Evolutionary conservation across 164 flowering plant genomes (phyloP).

Genomic region (Nymphaea colorata): DNA sequence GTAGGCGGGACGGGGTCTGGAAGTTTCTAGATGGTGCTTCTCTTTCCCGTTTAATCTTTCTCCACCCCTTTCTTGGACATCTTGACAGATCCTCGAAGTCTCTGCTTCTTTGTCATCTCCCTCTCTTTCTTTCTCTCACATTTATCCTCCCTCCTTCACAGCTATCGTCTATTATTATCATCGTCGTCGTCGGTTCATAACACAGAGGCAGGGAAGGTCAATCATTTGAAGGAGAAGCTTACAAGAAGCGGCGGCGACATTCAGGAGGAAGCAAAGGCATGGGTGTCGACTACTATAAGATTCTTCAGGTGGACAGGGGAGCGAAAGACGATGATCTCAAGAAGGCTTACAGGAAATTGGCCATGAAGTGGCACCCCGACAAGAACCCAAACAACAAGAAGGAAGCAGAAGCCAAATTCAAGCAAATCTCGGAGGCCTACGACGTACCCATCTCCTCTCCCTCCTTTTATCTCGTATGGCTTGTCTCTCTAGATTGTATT

Average conservation of each 20-base stretch:
- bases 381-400: slow-evolving; percentile 55
- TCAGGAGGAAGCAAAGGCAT: slow-evolving; percentile 14
- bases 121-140: no score
- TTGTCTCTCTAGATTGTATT: neutral
- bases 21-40: no score
- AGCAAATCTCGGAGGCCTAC: slow-evolving; percentile 66
- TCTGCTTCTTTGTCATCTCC: no score
- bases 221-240: neutral
- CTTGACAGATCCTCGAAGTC: no score
- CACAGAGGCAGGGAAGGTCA: neutral
- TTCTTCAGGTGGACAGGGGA: slow-evolving; percentile 37
- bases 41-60: no score
- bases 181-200: no score
- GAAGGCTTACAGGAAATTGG: slow-evolving; percentile 61
- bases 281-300: slow-evolving; percentile 68
- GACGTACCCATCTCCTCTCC: slow-evolving; percentile 20
- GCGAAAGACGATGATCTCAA: slow-evolving; percentile 61
- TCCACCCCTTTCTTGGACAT: no score
- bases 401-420: slow-evolving; percentile 65
- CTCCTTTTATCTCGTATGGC: no score
- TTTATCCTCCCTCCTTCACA: no score
- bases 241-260: neutral
- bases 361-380: slow-evolving; percentile 78
- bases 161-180: no score
- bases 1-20: no score